Percentiles rank a stretch among this genome's conserved stretches.
These are phyloP conservation scores for Pestalotiopsis sp. DNA, from an alignment of 2,329 filamentous ascomycete species.

Conservation along the genomic window DNA sequence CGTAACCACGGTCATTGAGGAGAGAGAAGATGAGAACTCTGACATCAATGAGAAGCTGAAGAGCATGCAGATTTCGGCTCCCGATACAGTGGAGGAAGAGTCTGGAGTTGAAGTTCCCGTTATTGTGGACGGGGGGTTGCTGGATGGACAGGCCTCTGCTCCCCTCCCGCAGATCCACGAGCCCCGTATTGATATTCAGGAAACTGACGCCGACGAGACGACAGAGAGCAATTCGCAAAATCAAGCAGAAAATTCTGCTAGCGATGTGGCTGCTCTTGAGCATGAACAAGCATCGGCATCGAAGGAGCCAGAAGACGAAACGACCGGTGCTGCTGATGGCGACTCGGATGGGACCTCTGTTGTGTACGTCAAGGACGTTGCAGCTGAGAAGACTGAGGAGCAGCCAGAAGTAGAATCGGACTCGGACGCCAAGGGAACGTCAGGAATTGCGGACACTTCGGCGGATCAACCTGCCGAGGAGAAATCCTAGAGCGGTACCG, in stretches of 20 bases:
- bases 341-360: conserved; percentile 3
- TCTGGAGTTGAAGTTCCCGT: conserved; percentile 39
- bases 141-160: conserved; percentile 28
- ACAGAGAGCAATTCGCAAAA: conserved; percentile 18
- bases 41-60: conserved; percentile 50
- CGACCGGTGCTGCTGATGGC: background rate
- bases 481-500: background rate
- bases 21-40: conserved; percentile 72
- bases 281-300: conserved; percentile 27
- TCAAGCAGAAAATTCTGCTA: conserved; percentile 21
- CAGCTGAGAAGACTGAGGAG: conserved; percentile 6
- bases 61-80: conserved; percentile 48
- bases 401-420: background rate
- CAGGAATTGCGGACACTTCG: background rate
- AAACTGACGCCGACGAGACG: conserved; percentile 20
- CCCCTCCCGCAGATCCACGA: conserved; percentile 18
- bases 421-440: background rate
- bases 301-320: conserved; percentile 19
- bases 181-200: conserved; percentile 8
- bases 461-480: background rate
- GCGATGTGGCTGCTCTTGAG: conserved; percentile 21
- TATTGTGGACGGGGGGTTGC: conserved; percentile 41
- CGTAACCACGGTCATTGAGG: conserved; percentile 81
- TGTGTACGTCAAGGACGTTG: conserved; percentile 12
- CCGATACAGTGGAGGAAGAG: conserved; percentile 64